Percentiles rank a stretch among this genome's conserved stretches.
These are phyloP conservation scores for Lepidium aucheri DNA, from an alignment of 345 rosid species.

Conservation along the genomic window DNA sequence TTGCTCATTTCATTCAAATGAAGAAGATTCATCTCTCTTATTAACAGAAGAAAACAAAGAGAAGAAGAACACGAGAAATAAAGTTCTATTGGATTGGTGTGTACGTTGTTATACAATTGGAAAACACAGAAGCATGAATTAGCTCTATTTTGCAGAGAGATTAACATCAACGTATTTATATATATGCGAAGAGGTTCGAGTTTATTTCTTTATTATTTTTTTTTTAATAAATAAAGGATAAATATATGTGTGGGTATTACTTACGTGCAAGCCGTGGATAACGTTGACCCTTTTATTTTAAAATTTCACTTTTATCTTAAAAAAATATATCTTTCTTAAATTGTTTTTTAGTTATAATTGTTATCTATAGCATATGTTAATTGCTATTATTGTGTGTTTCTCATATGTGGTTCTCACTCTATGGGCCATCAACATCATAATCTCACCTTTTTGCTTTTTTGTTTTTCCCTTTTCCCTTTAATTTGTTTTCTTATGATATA, in stretches of 20 bases:
- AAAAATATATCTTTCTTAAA: background rate
- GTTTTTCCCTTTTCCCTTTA: background rate
- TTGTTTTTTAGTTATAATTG: background rate
- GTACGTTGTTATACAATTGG: constrained; percentile 11
- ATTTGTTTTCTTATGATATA: background rate
- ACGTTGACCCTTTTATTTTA: constrained; percentile 24
- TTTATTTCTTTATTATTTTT: background rate
- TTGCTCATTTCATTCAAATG: constrained; percentile 17
- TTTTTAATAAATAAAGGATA: background rate
- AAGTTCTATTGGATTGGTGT: background rate
- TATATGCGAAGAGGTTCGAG: constrained; percentile 18
- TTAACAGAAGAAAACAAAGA: background rate
- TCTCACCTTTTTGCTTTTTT: constrained; percentile 1
- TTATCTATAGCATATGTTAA: constrained; percentile 22
- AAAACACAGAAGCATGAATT: constrained; percentile 27
- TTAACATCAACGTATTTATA: constrained; percentile 11
- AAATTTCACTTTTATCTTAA: constrained; percentile 7
- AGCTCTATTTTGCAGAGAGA: constrained; percentile 1
- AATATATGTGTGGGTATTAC: constrained; percentile 26
- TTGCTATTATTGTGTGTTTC: constrained; percentile 18
- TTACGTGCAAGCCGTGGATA: constrained; percentile 34
- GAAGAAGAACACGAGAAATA: background rate
- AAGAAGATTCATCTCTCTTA: constrained; percentile 8
- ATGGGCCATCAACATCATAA: constrained; percentile 2
- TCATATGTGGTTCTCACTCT: constrained; percentile 17